Evolutionary conservation across 2,329 filamentous ascomycete genomes (phyloP), one percentile per base, ranked within the genome.

Genomic region (Bipolaris oryzae): DNA sequence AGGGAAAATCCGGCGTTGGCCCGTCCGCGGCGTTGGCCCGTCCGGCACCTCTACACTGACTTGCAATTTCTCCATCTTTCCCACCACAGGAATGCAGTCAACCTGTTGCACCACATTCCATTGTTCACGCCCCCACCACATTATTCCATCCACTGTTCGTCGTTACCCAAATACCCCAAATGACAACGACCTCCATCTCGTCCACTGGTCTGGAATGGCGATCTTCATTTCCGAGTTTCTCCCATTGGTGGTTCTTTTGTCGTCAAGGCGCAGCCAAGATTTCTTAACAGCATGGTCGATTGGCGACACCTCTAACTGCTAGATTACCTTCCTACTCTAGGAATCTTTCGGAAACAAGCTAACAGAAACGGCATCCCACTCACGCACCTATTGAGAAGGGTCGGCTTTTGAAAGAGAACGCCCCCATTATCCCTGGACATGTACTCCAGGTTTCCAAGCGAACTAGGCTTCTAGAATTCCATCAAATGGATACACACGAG

Each of bases 41-140:
- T n/a, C n/a, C n/a, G n/a, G n/a, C n/a, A n/a, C n/a, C n/a, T n/a
- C n/a, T 31, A 31, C 28, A 31, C 10, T 31, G 13, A 42, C 13
- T 23, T 25, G 18, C 7, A 2, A 2, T 42, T 25, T n/a, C 39
- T 42, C 20, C 39, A 42, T 15, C 21, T 23, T 25, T 9, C 9
- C 39, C 21, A 42, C 20, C 11, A 7, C 53, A 84, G 82, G 48
- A 48, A 85, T 83, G 5, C 84, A 42, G 11, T 81, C 38, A 85
- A 31, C 28, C 4, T 31, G 28, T 31, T 31, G 28, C 4, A 31
- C 28, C 10, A 31, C 10, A 31, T 13, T 31, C 10, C 10, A 13
- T 13, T 79, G 50, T 84, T 84, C 18, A 84, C 69, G 2, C 16
- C 6, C 9, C 25, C 15, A 7, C 15, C 15, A 25, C 35, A 35